A percentile compares a stretch with the other conserved stretches of the same genome.
Conservation (phyloP, 202 grass and related monocot genomes). For the Carex arenaria region DNA sequence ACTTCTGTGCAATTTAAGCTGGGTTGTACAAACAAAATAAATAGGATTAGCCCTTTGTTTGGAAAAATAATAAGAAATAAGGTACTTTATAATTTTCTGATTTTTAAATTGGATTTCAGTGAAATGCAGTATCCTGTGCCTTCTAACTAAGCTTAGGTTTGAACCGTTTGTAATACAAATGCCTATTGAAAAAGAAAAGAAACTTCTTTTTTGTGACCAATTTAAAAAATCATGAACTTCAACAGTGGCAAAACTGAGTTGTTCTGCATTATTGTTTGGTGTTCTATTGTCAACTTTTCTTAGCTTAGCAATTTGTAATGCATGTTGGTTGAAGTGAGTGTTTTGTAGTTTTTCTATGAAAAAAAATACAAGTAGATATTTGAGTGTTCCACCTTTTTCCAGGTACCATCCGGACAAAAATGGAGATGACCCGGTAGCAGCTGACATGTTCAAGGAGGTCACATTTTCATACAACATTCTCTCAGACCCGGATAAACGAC, state of each 20-base stretch:
- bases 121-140: not conserved
- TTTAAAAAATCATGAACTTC: not conserved
- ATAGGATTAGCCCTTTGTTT: not conserved
- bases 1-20: not conserved
- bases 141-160: not conserved
- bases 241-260: not conserved
- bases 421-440: slow-evolving; percentile 79
- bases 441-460: slow-evolving; percentile 89
- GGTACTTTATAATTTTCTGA: not conserved
- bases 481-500: slow-evolving; percentile 89
- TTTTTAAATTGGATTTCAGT: not conserved
- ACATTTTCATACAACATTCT: slow-evolving; percentile 98
- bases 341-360: not conserved
- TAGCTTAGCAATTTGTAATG: slow-evolving; percentile 11
- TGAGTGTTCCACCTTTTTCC: not conserved
- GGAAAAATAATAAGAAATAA: not conserved
- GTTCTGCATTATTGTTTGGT: not conserved
- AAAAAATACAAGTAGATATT: not conserved
- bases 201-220: not conserved
- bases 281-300: not conserved
- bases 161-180: not conserved
- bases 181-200: not conserved
- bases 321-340: not conserved
- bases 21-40: not conserved
- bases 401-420: slow-evolving; percentile 99